Evolutionary conservation across 805 yeast genomes (phyloP).

Genomic region (Osmozyma mogii): DNA sequence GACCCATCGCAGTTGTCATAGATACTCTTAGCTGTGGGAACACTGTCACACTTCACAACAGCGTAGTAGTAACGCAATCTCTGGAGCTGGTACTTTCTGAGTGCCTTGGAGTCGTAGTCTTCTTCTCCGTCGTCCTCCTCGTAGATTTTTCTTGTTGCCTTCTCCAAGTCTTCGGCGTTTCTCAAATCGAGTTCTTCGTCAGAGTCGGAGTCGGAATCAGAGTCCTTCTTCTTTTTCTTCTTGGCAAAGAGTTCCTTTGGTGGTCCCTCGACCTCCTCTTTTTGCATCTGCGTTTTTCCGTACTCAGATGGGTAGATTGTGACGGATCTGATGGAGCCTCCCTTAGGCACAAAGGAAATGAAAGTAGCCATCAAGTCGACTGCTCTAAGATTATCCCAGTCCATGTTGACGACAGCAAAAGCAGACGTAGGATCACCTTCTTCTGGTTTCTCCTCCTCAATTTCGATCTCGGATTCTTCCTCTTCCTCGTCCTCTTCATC

Average conservation of each 20-base stretch:
- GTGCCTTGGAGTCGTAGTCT: conserved; percentile 76
- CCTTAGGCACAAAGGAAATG: conserved; percentile 71
- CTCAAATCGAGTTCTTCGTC: conserved; percentile 34
- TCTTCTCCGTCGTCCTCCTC: conserved; percentile 76
- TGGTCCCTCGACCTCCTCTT: conserved; percentile 89
- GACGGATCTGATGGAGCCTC: conserved; percentile 62
- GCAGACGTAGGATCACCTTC: conserved; percentile 78
- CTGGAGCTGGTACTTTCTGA: conserved; percentile 88
- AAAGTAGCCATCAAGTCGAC: conserved; percentile 86
- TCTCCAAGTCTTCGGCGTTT: conserved; percentile 43
- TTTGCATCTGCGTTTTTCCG: conserved; percentile 86
- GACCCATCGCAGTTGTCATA: conserved; percentile 90
- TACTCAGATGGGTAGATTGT: conserved; percentile 80
- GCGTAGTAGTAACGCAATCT: conserved; percentile 91
- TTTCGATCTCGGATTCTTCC: conserved; percentile 48
- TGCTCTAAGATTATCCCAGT: conserved; percentile 93
- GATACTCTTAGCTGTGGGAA: conserved; percentile 62
- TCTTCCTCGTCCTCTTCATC: conserved; percentile 36
- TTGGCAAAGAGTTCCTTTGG: conserved; percentile 70
- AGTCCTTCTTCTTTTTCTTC: conserved; percentile 28
- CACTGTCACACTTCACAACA: conserved; percentile 72
- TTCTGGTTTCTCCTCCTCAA: conserved; percentile 57
- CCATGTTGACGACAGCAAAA: conserved; percentile 90
- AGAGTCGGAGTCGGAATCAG: conserved; percentile 24
- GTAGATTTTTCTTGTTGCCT: conserved; percentile 62